Evolutionary conservation across 2,329 filamentous ascomycete species (phyloP).

Genomic region (Drechslerella stenobrocha): DNA sequence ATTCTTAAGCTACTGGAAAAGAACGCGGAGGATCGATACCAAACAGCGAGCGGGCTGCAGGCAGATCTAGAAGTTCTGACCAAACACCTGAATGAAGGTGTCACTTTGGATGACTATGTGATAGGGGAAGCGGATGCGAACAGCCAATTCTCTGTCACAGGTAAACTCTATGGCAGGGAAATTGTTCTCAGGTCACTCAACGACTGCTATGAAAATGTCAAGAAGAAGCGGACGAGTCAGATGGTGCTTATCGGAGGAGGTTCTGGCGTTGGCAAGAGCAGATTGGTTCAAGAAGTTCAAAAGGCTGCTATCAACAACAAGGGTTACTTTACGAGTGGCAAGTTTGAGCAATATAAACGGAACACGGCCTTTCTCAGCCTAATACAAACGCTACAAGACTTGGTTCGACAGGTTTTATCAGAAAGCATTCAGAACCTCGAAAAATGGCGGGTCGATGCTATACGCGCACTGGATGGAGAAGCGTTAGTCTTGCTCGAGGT

Average conservation of each 20-base stretch:
- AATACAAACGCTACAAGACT: constrained; percentile 52
- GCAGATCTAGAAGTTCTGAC: constrained; percentile 52
- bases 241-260: constrained; percentile 52
- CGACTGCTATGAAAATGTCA: constrained; percentile 30
- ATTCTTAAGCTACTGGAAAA: constrained; percentile 53
- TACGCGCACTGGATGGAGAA: constrained; percentile 53
- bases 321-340: constrained; percentile 52
- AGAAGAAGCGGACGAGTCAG: constrained; percentile 45
- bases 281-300: constrained; percentile 53
- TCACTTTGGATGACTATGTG: constrained; percentile 50
- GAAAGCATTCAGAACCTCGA: constrained; percentile 52
- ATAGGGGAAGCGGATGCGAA: constrained; percentile 52
- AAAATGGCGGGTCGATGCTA: constrained; percentile 52
- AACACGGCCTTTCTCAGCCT: constrained; percentile 52
- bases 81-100: constrained; percentile 49
- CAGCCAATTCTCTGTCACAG: constrained; percentile 52
- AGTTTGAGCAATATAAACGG: constrained; percentile 53
- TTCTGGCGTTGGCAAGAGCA: constrained; percentile 52
- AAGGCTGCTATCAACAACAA: constrained; percentile 52
- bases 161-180: constrained; percentile 52
- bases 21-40: constrained; percentile 53
- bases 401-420: constrained; percentile 53
- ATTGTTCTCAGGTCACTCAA: constrained; percentile 47
- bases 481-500: constrained; percentile 52
- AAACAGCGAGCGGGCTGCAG: constrained; percentile 52